Conservation (phyloP, 371 early-diverging fungal species). For the Choanephora cucurbitarum region DNA sequence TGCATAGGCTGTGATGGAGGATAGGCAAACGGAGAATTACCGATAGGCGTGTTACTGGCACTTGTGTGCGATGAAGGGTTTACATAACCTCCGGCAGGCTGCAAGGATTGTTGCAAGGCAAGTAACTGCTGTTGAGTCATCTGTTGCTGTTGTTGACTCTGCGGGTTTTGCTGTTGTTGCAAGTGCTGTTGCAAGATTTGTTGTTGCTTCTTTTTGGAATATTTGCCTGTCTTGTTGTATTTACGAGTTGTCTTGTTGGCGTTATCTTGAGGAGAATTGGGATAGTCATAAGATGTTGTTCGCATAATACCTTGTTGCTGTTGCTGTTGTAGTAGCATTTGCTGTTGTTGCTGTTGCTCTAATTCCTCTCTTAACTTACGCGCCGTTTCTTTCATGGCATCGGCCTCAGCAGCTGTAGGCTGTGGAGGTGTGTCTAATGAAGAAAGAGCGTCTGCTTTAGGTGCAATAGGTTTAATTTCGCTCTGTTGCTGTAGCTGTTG, state of each 20-base stretch:
- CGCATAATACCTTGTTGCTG: constrained; percentile 14
- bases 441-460: constrained; percentile 31
- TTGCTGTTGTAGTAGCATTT: constrained; percentile 20
- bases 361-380: constrained; percentile 41
- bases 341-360: constrained; percentile 31
- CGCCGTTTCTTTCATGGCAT: constrained; percentile 42
- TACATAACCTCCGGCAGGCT: constrained; percentile 1
- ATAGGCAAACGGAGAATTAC: constrained; percentile 5
- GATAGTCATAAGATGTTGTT: constrained; percentile 4
- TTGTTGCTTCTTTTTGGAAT: constrained; percentile 59
- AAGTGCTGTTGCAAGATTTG: constrained; percentile 25
- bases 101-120: constrained; percentile 35
- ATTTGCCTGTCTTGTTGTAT: constrained; percentile 67
- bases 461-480: constrained; percentile 31
- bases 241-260: constrained; percentile 56
- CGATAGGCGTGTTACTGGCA: neutral
- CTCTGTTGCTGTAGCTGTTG: constrained; percentile 15
- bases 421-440: constrained; percentile 33
- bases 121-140: constrained; percentile 35
- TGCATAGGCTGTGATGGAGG: neutral
- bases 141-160: constrained; percentile 30
- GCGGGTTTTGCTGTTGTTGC: constrained; percentile 28
- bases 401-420: constrained; percentile 38
- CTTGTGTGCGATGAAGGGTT: neutral
- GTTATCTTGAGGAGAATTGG: constrained; percentile 7